Percentiles rank a stretch among this genome's conserved stretches.
phyloP scores from a whole-genome alignment of 345 rosid species.

The Luvunga scandens region DNA sequence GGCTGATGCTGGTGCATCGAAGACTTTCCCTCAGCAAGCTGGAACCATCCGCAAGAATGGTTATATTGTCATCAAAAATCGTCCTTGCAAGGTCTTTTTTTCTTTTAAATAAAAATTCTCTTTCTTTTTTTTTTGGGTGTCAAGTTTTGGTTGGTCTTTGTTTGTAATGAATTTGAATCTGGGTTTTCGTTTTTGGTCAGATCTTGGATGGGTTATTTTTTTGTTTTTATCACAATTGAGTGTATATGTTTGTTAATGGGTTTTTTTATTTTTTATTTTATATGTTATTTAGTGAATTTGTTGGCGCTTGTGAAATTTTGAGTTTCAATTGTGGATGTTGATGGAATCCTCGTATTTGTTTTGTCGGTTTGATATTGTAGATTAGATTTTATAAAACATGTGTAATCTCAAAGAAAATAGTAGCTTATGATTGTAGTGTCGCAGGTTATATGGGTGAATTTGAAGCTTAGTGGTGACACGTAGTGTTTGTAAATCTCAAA shows the following conservation, averaged over 20 bases:
- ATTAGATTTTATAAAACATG: neutral
- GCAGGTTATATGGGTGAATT: neutral
- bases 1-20: conserved; percentile 67
- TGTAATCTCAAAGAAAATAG: too few relatives aligned
- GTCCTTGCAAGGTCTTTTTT: conserved; percentile 57
- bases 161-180: neutral
- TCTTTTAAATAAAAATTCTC: neutral
- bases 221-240: neutral
- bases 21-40: conserved; percentile 65
- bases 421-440: neutral
- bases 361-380: neutral
- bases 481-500: neutral
- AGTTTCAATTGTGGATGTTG: neutral
- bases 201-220: conserved; percentile 16
- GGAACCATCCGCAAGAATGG: conserved; percentile 65
- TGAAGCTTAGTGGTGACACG: neutral
- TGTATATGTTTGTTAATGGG: neutral
- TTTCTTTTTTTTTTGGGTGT: too few relatives aligned
- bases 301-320: neutral
- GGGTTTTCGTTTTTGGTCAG: conserved; percentile 6
- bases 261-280: neutral
- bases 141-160: neutral
- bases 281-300: neutral
- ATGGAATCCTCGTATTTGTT: neutral
- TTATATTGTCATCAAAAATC: conserved; percentile 52